Conservation (phyloP, 768 basidiomycete species). For the Clavulina sp. region DNA sequence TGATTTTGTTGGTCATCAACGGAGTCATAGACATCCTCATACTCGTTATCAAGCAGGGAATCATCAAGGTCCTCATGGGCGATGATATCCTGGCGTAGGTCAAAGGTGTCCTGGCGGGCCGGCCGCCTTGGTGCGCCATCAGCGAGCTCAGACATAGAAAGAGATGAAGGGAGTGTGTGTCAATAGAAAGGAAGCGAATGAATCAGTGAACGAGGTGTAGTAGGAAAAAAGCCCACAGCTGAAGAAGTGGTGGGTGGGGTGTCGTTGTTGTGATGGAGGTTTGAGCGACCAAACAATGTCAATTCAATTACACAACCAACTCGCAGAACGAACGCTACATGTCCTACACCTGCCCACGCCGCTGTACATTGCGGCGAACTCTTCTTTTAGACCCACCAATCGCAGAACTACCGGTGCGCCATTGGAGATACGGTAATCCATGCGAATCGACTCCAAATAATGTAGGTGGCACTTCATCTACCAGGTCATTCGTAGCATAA, state of each 20-base stretch:
- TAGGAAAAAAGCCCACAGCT: too few relatives aligned
- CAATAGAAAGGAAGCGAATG: too few relatives aligned
- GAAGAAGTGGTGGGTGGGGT: too few relatives aligned
- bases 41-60: not conserved
- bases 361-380: not conserved
- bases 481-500: conserved; percentile 30
- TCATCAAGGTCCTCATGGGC: not conserved
- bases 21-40: not conserved
- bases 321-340: too few relatives aligned
- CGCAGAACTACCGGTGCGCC: not conserved
- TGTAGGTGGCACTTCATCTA: conserved; percentile 15
- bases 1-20: conserved; percentile 41
- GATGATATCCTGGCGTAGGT: not conserved
- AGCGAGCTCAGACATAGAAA: not conserved
- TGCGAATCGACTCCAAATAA: conserved; percentile 28
- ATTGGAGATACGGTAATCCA: conserved; percentile 37
- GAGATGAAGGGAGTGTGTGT: not conserved
- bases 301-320: too few relatives aligned
- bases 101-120: not conserved
- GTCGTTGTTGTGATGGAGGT: too few relatives aligned
- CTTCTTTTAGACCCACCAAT: not conserved
- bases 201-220: too few relatives aligned
- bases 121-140: not conserved
- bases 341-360: conserved; percentile 1
- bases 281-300: too few relatives aligned